Base-by-base conservation (phyloP, 176 grass and related monocot genomes). In the Carex kokanica region DNA sequence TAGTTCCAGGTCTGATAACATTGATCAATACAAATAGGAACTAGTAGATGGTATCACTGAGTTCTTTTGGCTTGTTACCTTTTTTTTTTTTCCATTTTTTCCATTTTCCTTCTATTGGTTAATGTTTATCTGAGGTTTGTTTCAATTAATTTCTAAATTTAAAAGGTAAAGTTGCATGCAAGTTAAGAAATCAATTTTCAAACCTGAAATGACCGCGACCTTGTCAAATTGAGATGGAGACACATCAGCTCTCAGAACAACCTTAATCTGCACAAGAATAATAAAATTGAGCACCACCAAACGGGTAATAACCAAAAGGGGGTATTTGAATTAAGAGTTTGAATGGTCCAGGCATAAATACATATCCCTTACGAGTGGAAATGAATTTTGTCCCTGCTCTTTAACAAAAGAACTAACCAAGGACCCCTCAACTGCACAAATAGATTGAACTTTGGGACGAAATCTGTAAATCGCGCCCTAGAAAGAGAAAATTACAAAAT, bases 161-260 rank as follows among this genome's bases (percentile, higher is more conserved):
- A 10, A 78, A 56, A 55, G 36, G 67, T 71, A 78, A 78, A 78
- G 51, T 31, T 55, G 73, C 73, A 78, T 56, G 51, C 73, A 55
- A 32, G 2, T 78, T 32, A 78, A 31, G 10, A 2, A 31, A 56
- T 55, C 7, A 32, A 8, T 32, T 56, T 78, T 43, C 73, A 56
- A 51, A 99, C 96, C 96, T 86, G 96, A 99, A 81, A 99, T 95
- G 83, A 99, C 93, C 0, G 93, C 93, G 57, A 99, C 96, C 80
- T 99, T 99, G 34, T 93, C 89, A 86, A 89, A 95, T 66, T 80
- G 57, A 18, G 84, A 85, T 12, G 80, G 56, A 29, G 72, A 72
- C 1, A 95, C 93, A 92, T 99, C 96, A 79, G 96, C 96, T 73
- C 96, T 93, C 85, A 99, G 75, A 89, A 99, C 96, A 52, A 99